Evolutionary conservation across 805 yeast genomes (phyloP).

Genomic region (Metschnikowia cerradonensis): DNA sequence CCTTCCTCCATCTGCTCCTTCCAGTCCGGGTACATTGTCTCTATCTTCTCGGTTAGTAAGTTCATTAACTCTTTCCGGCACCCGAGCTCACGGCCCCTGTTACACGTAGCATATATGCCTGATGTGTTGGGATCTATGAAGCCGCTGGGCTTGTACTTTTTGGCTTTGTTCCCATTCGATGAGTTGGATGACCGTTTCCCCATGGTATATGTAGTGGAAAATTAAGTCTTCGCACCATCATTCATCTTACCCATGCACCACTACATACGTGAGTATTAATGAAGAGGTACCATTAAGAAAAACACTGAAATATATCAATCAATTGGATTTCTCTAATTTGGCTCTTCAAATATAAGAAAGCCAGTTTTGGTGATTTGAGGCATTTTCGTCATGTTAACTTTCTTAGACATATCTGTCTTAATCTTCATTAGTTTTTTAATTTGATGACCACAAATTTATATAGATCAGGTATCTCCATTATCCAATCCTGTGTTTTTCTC

Average conservation of each 20-base stretch:
- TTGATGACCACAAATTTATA: too few species aligned
- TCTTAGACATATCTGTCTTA: neutral
- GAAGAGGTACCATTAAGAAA: neutral
- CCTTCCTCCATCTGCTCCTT: constrained; percentile 19
- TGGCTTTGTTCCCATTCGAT: constrained; percentile 25
- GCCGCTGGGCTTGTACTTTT: constrained; percentile 47
- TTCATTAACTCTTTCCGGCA: constrained; percentile 70
- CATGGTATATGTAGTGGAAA: constrained; percentile 9
- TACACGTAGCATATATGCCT: constrained; percentile 89
- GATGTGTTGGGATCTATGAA: constrained; percentile 77
- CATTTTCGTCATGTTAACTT: neutral
- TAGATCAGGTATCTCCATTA: too few species aligned
- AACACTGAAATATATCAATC: neutral
- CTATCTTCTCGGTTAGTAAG: constrained; percentile 44
- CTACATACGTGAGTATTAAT: neutral
- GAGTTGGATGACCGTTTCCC: constrained; percentile 21
- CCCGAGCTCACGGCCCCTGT: constrained; percentile 70
- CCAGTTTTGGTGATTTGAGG: neutral
- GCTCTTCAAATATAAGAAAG: neutral
- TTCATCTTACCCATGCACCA: neutral
- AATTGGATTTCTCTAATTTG: neutral
- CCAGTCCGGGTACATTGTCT: constrained; percentile 29
- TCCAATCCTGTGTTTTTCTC: too few species aligned
- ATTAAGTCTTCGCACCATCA: constrained; percentile 1
- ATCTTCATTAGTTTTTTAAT: too few species aligned